Percentiles rank a stretch among this genome's conserved stretches.
Evolutionary conservation across 805 yeast species (phyloP).

Genomic region (Metschnikowia kofuensis): DNA sequence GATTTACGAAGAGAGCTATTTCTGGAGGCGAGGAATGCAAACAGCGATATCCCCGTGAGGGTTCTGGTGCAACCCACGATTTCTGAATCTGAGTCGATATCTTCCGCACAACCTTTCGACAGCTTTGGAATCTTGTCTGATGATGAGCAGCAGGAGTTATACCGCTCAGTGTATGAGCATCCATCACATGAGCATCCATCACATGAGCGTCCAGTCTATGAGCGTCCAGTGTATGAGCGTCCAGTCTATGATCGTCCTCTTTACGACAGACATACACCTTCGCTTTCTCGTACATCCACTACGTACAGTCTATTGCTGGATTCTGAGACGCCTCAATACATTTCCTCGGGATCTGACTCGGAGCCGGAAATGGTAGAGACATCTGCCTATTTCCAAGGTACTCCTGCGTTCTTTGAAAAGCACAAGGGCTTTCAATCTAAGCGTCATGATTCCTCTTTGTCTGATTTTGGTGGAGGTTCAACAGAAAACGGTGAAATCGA

Average conservation of each 20-base stretch:
- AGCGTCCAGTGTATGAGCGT: no score
- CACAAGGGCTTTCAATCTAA: no score
- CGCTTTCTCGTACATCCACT: background rate
- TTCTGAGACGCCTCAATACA: constrained; percentile 5
- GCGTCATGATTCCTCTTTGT: background rate
- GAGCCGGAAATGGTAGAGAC: constrained; percentile 2
- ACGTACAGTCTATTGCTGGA: constrained; percentile 7
- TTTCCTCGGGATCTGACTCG: constrained; percentile 10
- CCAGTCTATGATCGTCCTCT: no score
- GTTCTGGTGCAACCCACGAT: background rate
- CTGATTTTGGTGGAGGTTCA: constrained; percentile 1
- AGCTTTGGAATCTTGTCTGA: background rate
- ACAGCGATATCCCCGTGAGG: background rate
- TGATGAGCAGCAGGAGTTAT: background rate
- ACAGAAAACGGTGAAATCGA: constrained; percentile 12
- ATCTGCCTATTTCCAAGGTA: background rate
- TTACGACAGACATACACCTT: no score
- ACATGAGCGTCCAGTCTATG: no score
- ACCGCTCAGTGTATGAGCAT: background rate
- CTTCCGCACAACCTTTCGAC: background rate
- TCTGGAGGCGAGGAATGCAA: background rate
- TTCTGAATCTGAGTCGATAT: background rate
- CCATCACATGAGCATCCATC: background rate
- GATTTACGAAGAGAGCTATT: constrained; percentile 12
- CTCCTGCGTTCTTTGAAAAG: background rate